Base-by-base conservation (phyloP, 108 stramenopile genomes). In the Schizochytrium sp. region DNA sequence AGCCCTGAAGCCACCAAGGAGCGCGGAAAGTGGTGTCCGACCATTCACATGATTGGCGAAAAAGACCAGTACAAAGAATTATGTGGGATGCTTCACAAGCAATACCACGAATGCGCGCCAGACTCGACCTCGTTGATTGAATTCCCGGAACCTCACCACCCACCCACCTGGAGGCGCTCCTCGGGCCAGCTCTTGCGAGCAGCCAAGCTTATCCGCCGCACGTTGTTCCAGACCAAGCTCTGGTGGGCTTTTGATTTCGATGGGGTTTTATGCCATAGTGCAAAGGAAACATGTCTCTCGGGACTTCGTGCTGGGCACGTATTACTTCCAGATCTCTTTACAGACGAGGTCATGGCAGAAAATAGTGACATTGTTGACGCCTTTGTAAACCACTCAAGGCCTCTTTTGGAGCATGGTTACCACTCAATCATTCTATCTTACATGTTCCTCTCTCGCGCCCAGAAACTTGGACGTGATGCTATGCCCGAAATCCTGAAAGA, bases 171-270 rank as follows among this genome's bases (percentile, higher is more conserved):
- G 76, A 47, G 76, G 1, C 49, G 55, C 15, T 83, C 76, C 8
- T 10, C 10, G 12, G 76, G n/a, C 1, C 76, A 83, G 28, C 76
- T 83, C 15, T 5, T 40, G 50, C 50, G 53, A 5, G 47, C 53
- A 5, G 76, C 76, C 2, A 55, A 3, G 50, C 38, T 17, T 38
- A 5, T 83, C 38, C 47, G 76, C 5, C 47, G 50, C 5, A 49
- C 28, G 5, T 38, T 42, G 76, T 5, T 10, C 8, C 28, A 28
- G 28, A 28, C 45, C 45, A 49, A 49, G 47, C 55, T 55, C 28
- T 83, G 76, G 76, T 83, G 76, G 76, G 3, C 76, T 10, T 83
- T 83, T 50, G 76, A 83, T 53, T 83, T 83, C 55, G 76, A 83
- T 42, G 76, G 76, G n/a, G 76, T 83, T 0, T 28, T 83, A 53